Evolutionary conservation across 208 protist genomes (phyloP), one percentile per base, ranked within the genome.

Genomic region (Borovskyia barvae): DNA sequence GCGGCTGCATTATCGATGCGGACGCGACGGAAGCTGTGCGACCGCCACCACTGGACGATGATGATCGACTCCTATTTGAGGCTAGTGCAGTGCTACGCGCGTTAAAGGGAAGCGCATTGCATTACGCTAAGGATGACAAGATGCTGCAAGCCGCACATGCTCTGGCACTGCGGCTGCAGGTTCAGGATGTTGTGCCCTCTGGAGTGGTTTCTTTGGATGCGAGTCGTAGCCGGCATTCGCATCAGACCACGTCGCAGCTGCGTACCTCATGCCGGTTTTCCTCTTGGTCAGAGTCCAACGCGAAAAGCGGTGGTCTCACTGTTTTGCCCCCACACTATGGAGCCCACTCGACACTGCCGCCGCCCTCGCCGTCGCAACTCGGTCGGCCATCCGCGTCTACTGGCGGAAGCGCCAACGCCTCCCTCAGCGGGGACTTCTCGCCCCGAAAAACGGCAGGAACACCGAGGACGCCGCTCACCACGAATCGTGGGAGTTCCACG

Each of bases 81-180:
- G 66, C 70, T 12, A 47, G 65, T 17, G 52, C 77, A 1, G 61
- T 87, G 12, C 55, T 91, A 37, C 63, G 68, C 3, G 75, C 80
- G 12, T 57, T 85, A 5, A 91, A 91, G 54, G 84, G 74, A 4
- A 70, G 59, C 28, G 71, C 55, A n/a, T 22, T 91, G 40, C 64
- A 76, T 28, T 85, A 50, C 32, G 73, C 50, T 15, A 65, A 72
- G 2, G 80, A 91, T 33, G 66, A 73, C 22, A 66, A 67, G 46
- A 52, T 75, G 42, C 54, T 90, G 12, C 30, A 50, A 2, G 43
- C 63, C 2, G 72, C 82, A 5, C 62, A 90, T 20, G 56, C 75
- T 28, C 50, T 77, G 4, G 69, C 73, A 5, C 41, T 72, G 36
- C 66, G 32, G 54, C 48, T 68, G 7, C 73, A 50, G 17, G 54